A percentile compares a stretch with the other conserved stretches of the same genome.
Evolutionary conservation across 768 basidiomycete species (phyloP).

Genomic region (Pleurotus cornucopiae): DNA sequence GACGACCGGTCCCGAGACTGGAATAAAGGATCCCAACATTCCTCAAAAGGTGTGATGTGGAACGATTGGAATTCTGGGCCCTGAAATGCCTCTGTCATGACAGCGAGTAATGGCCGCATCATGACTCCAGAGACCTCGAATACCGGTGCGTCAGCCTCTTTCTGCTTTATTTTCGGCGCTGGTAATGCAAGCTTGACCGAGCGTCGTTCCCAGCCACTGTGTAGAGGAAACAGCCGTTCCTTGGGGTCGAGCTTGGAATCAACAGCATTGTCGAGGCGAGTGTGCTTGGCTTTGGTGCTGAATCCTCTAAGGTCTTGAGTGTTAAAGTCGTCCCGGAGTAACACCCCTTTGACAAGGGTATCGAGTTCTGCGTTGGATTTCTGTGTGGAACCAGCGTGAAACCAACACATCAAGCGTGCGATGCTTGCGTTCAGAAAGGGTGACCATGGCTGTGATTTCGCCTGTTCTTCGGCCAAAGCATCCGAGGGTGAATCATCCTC

Average conservation of each 20-base stretch:
- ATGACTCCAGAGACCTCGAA: conserved; percentile 24
- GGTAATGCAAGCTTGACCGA: conserved; percentile 12
- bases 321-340: conserved; percentile 20
- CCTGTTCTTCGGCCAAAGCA: no score
- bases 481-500: no score
- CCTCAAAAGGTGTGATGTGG: conserved; percentile 15
- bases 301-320: conserved; percentile 17
- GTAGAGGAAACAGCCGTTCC: not conserved
- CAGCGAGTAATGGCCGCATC: conserved; percentile 18
- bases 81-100: conserved; percentile 18
- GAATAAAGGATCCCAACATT: conserved; percentile 10
- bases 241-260: not conserved
- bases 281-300: conserved; percentile 11
- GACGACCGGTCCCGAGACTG: not conserved
- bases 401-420: conserved; percentile 19
- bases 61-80: conserved; percentile 9
- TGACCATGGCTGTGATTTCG: not conserved
- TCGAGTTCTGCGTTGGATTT: conserved; percentile 20
- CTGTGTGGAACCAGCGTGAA: conserved; percentile 9
- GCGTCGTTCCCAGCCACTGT: conserved; percentile 18
- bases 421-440: conserved; percentile 3
- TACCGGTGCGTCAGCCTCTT: conserved; percentile 21
- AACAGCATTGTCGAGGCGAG: conserved; percentile 12
- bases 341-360: conserved; percentile 18
- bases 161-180: conserved; percentile 13